Evolutionary conservation across 2,329 filamentous ascomycete species (phyloP).

Genomic region (Xylaria sp.): DNA sequence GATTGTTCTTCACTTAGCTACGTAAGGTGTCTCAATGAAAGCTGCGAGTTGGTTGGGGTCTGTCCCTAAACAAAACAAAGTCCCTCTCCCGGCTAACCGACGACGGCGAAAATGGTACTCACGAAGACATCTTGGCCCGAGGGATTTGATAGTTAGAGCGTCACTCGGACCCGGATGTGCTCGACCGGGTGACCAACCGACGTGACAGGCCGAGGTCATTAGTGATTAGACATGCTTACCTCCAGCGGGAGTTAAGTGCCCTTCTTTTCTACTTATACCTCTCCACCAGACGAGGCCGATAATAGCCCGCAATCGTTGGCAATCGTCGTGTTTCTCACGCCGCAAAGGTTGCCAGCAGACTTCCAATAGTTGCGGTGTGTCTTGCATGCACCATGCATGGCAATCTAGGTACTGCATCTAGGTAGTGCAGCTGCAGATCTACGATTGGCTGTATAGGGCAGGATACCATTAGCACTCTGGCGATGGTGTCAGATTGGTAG

Average conservation of each 20-base stretch:
- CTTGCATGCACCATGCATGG: conserved; percentile 15
- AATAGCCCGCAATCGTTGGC: not conserved
- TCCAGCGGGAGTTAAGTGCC: not conserved
- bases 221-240: not conserved
- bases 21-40: conserved; percentile 6
- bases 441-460: not conserved
- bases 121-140: conserved; percentile 1
- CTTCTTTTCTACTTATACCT: not conserved
- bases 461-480: not conserved
- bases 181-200: not conserved
- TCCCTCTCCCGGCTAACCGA: not conserved
- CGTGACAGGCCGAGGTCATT: not conserved
- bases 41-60: not conserved
- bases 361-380: conserved; percentile 11
- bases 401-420: not conserved
- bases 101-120: not conserved
- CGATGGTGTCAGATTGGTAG: not conserved
- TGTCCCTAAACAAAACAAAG: not conserved
- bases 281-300: no score
- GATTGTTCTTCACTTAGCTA: conserved; percentile 1
- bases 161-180: not conserved
- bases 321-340: not conserved
- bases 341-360: not conserved
- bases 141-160: not conserved
- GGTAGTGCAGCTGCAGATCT: not conserved